Evolutionary conservation across 2,329 filamentous ascomycete genomes (phyloP), one percentile per base, ranked within the genome.

Genomic region (Hymenoscyphus occultus): DNA sequence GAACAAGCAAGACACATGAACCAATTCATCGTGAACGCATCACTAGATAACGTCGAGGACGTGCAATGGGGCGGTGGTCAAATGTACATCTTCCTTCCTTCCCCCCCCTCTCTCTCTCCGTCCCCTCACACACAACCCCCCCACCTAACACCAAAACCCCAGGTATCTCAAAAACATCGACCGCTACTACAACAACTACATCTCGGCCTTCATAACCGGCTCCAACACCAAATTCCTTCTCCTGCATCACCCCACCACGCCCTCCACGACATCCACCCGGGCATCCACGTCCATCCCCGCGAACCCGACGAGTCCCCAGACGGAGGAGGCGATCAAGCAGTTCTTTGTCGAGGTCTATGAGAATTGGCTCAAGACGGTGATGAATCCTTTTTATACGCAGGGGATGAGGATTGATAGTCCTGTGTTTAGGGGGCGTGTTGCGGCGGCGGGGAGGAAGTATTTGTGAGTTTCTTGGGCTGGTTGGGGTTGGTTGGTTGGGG

Each of bases 101-200:
- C 28, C n/a, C 22, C 5, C 9, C 5, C 35, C 35, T 2, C 4
- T 4, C 35, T 35, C 35, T 2, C 2, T 35, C 35, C 35, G 0
- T 35, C 35, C 35, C 35, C 32, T 35, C 22, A 22, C 22, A 22
- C 22, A 22, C 35, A 6, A 35, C 9, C 35, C 9, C 32, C 7
- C 2, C 35, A 6, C 1, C 35, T 9, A 35, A 35, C 35, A 35
- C 35, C 2, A 1, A 28, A 28, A 3, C 19, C n/a, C n/a, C 69
- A 96, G 92, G 87, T 97, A 98, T 77, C 88, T 99, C 70, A 98
- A 97, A 78, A 91, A 92, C 78, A 90, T 98, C 78, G 95, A 99
- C 83, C 91, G 92, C 75, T 98, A 97, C 83, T 94, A 96, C 79
- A 93, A 95, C 79, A 93, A 93, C 76, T 94, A 96, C 81, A 90